Evolutionary conservation across 1,139 yeast genomes (phyloP).

Genomic region (Blastobotrys arbuscula): DNA sequence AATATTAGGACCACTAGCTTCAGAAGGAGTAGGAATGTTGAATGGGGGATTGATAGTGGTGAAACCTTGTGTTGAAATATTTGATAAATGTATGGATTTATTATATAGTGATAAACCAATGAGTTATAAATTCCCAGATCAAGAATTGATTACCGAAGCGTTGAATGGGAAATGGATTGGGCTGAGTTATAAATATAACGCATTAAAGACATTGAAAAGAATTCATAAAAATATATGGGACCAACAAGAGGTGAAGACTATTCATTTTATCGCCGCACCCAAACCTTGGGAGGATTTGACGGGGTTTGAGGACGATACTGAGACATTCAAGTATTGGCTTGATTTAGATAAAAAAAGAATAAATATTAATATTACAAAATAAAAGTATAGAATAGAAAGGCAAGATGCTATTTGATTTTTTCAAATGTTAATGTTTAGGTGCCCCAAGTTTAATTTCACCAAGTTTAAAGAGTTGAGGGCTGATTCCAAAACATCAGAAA

Average conservation of each 20-base stretch:
- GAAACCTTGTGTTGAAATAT: conserved; percentile 37
- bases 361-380: background rate
- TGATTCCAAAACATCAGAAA: too few species aligned
- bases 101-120: conserved; percentile 36
- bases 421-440: too few species aligned
- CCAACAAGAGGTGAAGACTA: conserved; percentile 42
- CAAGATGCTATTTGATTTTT: background rate
- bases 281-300: conserved; percentile 48
- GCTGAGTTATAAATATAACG: conserved; percentile 47
- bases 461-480: too few species aligned
- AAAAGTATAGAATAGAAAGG: background rate
- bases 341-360: conserved; percentile 21
- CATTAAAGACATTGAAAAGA: conserved; percentile 44
- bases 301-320: conserved; percentile 30
- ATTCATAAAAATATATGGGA: conserved; percentile 43
- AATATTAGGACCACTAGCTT: conserved; percentile 39
- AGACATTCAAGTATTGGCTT: conserved; percentile 34
- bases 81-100: conserved; percentile 37
- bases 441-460: too few species aligned
- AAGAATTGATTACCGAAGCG: conserved; percentile 48
- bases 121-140: conserved; percentile 51
- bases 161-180: conserved; percentile 46
- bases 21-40: conserved; percentile 42
- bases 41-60: conserved; percentile 52
- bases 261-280: conserved; percentile 51